Conservation (phyloP, 2,329 filamentous ascomycete genomes). For the Fusarium sublunatum region DNA sequence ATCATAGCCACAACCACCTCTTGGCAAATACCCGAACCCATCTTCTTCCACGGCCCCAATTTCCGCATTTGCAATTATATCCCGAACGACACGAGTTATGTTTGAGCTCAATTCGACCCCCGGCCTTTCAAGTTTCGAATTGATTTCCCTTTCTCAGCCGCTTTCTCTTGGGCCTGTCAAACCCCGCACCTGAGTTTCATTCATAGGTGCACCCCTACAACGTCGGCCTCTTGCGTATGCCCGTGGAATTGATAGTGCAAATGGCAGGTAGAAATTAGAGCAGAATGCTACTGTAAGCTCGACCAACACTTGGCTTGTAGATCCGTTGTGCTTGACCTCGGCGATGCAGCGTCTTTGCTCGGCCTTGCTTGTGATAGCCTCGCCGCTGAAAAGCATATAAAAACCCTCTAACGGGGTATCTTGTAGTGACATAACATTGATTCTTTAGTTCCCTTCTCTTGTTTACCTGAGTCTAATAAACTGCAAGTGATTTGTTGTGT, state of each 20-base stretch:
- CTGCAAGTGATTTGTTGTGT: constrained; percentile 3
- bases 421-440: background rate
- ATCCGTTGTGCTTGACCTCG: constrained; percentile 22
- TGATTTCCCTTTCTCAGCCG: constrained; percentile 11
- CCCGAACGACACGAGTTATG: background rate
- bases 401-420: background rate
- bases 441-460: background rate
- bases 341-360: constrained; percentile 21
- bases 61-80: constrained; percentile 29
- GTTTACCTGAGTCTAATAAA: background rate
- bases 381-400: constrained; percentile 5
- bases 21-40: constrained; percentile 18
- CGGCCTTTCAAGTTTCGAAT: constrained; percentile 7
- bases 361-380: constrained; percentile 37
- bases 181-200: constrained; percentile 23
- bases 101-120: background rate
- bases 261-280: background rate
- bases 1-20: constrained; percentile 12
- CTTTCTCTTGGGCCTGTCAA: background rate
- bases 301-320: constrained; percentile 1
- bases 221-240: background rate
- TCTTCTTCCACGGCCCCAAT: constrained; percentile 12
- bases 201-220: constrained; percentile 17
- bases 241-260: constrained; percentile 4
- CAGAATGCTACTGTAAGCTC: background rate